Evolutionary conservation across 2,329 filamentous ascomycete species (phyloP).

Genomic region (Calonectria fujianensis): DNA sequence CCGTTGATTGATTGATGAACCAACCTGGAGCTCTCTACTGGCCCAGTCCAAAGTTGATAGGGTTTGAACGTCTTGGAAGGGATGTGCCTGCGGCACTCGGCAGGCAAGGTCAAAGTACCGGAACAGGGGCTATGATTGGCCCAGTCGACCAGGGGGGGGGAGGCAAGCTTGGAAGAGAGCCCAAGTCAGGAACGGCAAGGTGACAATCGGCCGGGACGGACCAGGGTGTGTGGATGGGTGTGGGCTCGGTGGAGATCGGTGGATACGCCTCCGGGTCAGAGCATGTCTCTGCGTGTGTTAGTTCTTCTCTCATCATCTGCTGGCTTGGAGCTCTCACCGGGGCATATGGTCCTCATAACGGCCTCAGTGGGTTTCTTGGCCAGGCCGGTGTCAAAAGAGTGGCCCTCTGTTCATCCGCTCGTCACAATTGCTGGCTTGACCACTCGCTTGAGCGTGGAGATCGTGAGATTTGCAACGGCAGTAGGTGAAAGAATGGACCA

Average conservation of each 20-base stretch:
- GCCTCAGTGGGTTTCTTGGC: slow-evolving; percentile 30
- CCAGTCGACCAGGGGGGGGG: slow-evolving; percentile 25
- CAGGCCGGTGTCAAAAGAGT: slow-evolving; percentile 14
- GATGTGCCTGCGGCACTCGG: slow-evolving; percentile 37
- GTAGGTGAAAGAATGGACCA: slow-evolving; percentile 5
- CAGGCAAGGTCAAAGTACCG: slow-evolving; percentile 44
- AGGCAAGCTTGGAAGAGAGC: slow-evolving; percentile 45
- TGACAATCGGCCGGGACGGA: slow-evolving; percentile 53
- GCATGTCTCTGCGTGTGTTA: slow-evolving; percentile 27
- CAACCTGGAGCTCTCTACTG: slow-evolving; percentile 27
- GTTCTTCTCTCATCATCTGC: slow-evolving; percentile 21
- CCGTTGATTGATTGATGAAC: slow-evolving; percentile 34
- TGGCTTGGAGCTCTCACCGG: slow-evolving; percentile 24
- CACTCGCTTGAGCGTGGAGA: slow-evolving; percentile 19
- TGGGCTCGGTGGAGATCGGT: slow-evolving; percentile 45
- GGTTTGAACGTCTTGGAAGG: slow-evolving; percentile 31
- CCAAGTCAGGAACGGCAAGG: slow-evolving; percentile 55
- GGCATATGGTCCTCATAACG: slow-evolving; percentile 25
- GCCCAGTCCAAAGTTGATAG: slow-evolving; percentile 28
- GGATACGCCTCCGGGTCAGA: slow-evolving; percentile 29
- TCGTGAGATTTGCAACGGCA: slow-evolving; percentile 7
- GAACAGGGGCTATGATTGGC: slow-evolving; percentile 41
- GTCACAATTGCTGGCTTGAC: slow-evolving; percentile 24
- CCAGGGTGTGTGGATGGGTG: slow-evolving; percentile 49
- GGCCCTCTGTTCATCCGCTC: slow-evolving; percentile 21